These are phyloP conservation scores for Wickerhamomyces strasburgensis DNA, from an alignment of 805 yeast genomes.

Conservation along the genomic window DNA sequence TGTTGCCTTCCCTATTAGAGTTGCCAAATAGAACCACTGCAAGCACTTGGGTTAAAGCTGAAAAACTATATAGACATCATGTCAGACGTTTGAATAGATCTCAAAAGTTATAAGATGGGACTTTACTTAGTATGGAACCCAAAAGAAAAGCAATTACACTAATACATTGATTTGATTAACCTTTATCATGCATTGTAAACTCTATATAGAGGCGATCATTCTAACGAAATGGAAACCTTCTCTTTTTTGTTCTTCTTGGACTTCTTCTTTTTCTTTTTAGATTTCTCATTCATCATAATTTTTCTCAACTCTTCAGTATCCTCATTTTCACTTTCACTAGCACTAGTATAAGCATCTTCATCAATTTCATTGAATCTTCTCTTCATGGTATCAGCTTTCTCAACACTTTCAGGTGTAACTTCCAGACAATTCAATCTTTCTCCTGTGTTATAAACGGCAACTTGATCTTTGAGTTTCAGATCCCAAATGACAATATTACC, in stretches of 20 bases:
- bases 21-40: constrained; percentile 77
- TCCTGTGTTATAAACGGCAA: constrained; percentile 86
- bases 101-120: constrained; percentile 33
- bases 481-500: constrained; percentile 94
- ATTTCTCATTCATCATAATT: constrained; percentile 38
- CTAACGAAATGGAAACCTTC: constrained; percentile 52
- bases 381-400: constrained; percentile 66
- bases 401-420: constrained; percentile 71
- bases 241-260: constrained; percentile 39
- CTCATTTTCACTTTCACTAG: constrained; percentile 68
- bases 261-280: constrained; percentile 35
- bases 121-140: no score
- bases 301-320: constrained; percentile 63
- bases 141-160: no score
- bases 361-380: constrained; percentile 39
- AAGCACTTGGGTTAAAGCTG: constrained; percentile 91
- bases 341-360: constrained; percentile 36
- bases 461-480: constrained; percentile 59
- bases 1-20: constrained; percentile 83
- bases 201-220: constrained; percentile 31
- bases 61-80: constrained; percentile 76
- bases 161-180: no score
- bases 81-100: constrained; percentile 62
- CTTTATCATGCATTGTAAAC: no score
- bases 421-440: constrained; percentile 88